These are phyloP conservation scores for Tricholoma furcatifolium DNA, from an alignment of 768 basidiomycete species.

Conservation along the genomic window DNA sequence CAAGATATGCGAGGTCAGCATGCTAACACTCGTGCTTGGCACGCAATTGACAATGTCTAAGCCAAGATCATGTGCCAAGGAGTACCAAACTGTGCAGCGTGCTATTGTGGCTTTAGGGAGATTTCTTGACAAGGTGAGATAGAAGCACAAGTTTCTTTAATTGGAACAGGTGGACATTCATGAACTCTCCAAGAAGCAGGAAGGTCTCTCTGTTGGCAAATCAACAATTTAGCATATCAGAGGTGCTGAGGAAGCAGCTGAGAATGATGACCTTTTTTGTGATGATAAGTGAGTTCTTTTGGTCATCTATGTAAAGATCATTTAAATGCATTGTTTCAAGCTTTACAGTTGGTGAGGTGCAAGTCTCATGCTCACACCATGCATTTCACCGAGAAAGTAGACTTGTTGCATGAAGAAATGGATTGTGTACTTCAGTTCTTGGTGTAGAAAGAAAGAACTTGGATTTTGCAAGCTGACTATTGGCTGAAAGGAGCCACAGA, in stretches of 20 bases:
- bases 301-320: too few relatives aligned
- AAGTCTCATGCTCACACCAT: slow-evolving; percentile 17
- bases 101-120: not conserved
- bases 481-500: too few relatives aligned
- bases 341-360: slow-evolving; percentile 23
- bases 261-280: too few relatives aligned
- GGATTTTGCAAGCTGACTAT: too few relatives aligned
- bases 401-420: slow-evolving; percentile 25
- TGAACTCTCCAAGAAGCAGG: too few relatives aligned
- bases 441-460: slow-evolving; percentile 14
- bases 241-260: too few relatives aligned
- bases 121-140: not conserved
- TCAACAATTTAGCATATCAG: too few relatives aligned
- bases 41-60: not conserved
- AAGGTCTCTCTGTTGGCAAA: too few relatives aligned
- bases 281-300: too few relatives aligned
- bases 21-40: slow-evolving; percentile 2
- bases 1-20: slow-evolving; percentile 8
- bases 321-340: slow-evolving; percentile 7
- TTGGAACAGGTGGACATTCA: too few relatives aligned
- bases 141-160: not conserved
- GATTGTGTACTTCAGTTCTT: slow-evolving; percentile 12
- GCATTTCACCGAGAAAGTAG: slow-evolving; percentile 23
- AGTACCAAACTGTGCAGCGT: slow-evolving; percentile 7
- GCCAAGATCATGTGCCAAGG: not conserved